phyloP scores from a whole-genome alignment of 108 stramenopile genomes.

The Pseudonitzschia delicatissima region DNA sequence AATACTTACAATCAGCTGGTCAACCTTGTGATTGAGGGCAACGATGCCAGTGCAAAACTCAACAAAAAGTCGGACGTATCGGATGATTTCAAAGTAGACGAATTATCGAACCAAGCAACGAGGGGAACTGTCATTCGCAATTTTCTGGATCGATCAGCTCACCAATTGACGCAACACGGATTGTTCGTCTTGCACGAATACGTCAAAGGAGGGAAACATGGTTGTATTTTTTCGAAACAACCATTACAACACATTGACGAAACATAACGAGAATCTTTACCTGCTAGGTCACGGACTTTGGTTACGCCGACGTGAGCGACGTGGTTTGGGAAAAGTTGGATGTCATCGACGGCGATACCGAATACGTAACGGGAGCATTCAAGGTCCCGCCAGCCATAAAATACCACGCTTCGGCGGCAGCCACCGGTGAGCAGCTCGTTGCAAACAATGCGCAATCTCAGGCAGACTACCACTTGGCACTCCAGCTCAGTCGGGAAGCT shows the following conservation, averaged over 20 bases:
- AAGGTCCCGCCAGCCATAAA: constrained; percentile 27
- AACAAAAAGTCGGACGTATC: constrained; percentile 1
- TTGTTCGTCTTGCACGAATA: constrained; percentile 69
- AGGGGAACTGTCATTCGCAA: constrained; percentile 48
- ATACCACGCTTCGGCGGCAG: constrained; percentile 30
- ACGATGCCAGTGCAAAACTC: constrained; percentile 45
- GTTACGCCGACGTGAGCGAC: constrained; percentile 75
- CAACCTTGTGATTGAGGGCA: constrained; percentile 79
- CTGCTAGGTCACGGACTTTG: constrained; percentile 93
- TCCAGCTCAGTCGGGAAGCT: constrained; percentile 47
- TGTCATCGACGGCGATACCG: constrained; percentile 87
- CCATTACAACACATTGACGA: constrained; percentile 92
- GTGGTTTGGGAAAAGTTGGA: constrained; percentile 92
- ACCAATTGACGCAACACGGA: constrained; percentile 91
- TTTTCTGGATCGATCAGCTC: constrained; percentile 69
- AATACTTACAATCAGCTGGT: constrained; percentile 93
- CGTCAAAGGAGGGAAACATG: constrained; percentile 64
- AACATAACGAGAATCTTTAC: constrained; percentile 71
- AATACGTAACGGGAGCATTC: constrained; percentile 60
- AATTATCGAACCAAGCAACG: constrained; percentile 41
- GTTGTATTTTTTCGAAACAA: constrained; percentile 96
- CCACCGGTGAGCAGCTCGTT: constrained; percentile 46
- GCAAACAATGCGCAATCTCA: constrained; percentile 55
- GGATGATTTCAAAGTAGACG: constrained; percentile 2
- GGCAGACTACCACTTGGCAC: constrained; percentile 67